Conservation (phyloP, 169 alveolate species). For the Cryptosporidium meleagridis region DNA sequence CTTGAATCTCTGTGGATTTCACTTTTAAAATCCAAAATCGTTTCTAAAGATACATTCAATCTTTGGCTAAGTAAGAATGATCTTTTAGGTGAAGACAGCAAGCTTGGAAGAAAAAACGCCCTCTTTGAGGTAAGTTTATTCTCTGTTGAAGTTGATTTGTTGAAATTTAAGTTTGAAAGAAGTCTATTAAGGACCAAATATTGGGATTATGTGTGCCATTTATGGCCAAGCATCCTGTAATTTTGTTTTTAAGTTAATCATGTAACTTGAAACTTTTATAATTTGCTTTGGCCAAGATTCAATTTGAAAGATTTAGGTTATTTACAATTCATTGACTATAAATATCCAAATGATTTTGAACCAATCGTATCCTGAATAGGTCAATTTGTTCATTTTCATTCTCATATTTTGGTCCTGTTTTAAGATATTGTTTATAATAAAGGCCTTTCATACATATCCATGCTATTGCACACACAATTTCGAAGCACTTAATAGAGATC, state of each 20-base stretch:
- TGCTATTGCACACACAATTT: background rate
- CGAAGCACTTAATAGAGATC: background rate
- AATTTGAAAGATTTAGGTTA: constrained; percentile 40
- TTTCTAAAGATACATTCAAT: constrained; percentile 14
- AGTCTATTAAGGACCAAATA: background rate
- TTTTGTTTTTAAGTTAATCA: background rate
- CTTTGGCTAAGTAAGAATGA: constrained; percentile 42
- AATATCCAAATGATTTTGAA: background rate
- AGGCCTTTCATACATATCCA: constrained; percentile 61
- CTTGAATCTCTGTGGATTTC: constrained; percentile 63
- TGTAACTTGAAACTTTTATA: background rate
- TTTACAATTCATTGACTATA: background rate
- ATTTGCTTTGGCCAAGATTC: constrained; percentile 23
- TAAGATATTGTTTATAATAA: constrained; percentile 7
- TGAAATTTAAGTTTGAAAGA: background rate
- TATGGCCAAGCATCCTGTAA: background rate
- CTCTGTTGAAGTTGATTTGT: background rate
- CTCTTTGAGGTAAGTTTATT: constrained; percentile 68
- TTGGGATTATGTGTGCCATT: background rate
- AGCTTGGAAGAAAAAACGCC: constrained; percentile 64
- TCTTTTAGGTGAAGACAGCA: constrained; percentile 46
- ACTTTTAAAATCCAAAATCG: constrained; percentile 12
- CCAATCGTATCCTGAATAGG: background rate
- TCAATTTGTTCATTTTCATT: background rate
- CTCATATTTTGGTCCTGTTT: background rate